Conservation (phyloP, 2,329 filamentous ascomycete species). For the Zelopaecilomyces penicillatus region DNA sequence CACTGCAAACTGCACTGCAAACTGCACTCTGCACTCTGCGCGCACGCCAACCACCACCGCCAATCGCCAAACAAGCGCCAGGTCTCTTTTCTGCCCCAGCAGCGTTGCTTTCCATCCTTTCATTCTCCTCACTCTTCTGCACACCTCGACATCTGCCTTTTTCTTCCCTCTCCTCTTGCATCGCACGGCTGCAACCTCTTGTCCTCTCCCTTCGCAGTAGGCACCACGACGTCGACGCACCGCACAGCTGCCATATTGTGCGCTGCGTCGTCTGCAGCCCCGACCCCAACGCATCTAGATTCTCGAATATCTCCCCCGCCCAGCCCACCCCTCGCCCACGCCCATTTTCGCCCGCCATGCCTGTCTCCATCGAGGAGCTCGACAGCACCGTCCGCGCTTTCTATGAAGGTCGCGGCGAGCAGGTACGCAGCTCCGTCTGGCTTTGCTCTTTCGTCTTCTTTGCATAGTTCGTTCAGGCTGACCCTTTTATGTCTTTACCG, state of each 20-base stretch:
- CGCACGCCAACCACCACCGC: constrained; percentile 2
- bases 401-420: constrained; percentile 91
- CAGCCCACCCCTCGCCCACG: constrained; percentile 24
- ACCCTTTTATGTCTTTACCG: constrained; percentile 27
- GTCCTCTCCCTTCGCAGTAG: constrained; percentile 2
- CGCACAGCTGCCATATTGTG: constrained; percentile 16
- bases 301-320: constrained; percentile 17
- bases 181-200: not conserved
- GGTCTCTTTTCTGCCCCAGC: not conserved
- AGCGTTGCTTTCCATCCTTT: constrained; percentile 2
- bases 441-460: not conserved
- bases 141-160: constrained; percentile 1
- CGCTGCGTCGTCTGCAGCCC: constrained; percentile 17
- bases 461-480: constrained; percentile 18
- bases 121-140: constrained; percentile 4
- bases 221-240: constrained; percentile 12
- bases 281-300: constrained; percentile 12
- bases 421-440: constrained; percentile 48
- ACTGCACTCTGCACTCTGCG: too few species aligned
- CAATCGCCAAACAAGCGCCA: not conserved
- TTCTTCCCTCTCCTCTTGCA: not conserved
- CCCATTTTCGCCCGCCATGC: constrained; percentile 40
- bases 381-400: constrained; percentile 94
- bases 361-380: constrained; percentile 80
- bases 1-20: not conserved